Percentiles rank a stretch among this genome's conserved stretches.
These are phyloP conservation scores for Durusdinium trenchii DNA, from an alignment of 73 alveolate species.

Conservation along the genomic window DNA sequence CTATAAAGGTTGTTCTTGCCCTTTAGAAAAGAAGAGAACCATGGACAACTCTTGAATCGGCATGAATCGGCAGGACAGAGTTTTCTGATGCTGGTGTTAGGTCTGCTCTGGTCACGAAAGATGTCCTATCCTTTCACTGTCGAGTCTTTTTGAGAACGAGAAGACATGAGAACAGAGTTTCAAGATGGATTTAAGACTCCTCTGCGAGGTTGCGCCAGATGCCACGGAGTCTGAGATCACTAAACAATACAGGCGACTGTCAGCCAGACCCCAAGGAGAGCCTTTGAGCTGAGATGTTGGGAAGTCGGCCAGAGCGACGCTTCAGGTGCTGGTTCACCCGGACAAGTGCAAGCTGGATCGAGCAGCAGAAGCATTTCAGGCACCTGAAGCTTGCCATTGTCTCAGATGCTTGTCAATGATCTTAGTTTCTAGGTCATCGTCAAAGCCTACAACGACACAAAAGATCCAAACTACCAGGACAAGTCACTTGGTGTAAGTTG, in stretches of 20 bases:
- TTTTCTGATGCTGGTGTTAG: too few relatives aligned
- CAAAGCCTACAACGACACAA: conserved; percentile 93
- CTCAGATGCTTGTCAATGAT: not conserved
- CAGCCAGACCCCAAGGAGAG: not conserved
- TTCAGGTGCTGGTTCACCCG: conserved; percentile 88
- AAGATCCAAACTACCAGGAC: conserved; percentile 84
- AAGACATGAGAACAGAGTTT: too few relatives aligned
- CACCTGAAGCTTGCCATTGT: not conserved
- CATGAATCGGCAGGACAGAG: too few relatives aligned
- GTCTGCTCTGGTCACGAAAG: too few relatives aligned
- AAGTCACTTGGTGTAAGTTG: not conserved
- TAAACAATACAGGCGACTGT: conserved; percentile 73
- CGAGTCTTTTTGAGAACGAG: too few relatives aligned
- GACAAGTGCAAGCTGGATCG: conserved; percentile 92
- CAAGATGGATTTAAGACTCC: not conserved
- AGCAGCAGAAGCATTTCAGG: conserved; percentile 93
- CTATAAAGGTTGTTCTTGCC: too few relatives aligned
- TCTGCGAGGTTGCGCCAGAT: conserved; percentile 45
- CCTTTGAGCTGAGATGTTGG: too few relatives aligned
- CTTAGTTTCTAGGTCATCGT: conserved; percentile 43
- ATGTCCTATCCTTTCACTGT: too few relatives aligned
- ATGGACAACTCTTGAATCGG: too few relatives aligned
- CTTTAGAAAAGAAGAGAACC: too few relatives aligned
- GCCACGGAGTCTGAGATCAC: conserved; percentile 74
- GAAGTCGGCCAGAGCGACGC: too few relatives aligned